Evolutionary conservation across 106 monocot species (phyloP).

Genomic region (Acorus calamus): DNA sequence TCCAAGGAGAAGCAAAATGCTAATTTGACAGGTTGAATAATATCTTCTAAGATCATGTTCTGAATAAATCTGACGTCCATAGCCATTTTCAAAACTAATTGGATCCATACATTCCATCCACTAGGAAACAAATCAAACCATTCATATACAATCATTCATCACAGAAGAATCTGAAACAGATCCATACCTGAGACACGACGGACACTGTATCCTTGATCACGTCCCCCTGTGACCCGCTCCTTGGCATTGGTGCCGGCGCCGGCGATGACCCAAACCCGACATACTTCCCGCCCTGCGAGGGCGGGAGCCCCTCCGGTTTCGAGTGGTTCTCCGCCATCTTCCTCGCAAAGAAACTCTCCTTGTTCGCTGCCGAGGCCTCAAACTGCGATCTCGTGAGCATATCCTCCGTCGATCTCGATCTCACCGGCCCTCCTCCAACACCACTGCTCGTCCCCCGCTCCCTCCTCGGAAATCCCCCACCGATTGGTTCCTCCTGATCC

Average conservation of each 20-base stretch:
- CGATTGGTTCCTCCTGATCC: constrained; percentile 59
- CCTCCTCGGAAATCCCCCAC: constrained; percentile 29
- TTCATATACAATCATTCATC: too few relatives aligned
- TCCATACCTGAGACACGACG: constrained; percentile 10
- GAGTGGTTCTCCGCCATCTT: constrained; percentile 52
- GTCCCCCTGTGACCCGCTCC: constrained; percentile 4
- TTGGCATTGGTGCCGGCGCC: constrained; percentile 14
- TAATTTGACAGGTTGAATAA: too few relatives aligned
- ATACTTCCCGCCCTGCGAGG: constrained; percentile 63
- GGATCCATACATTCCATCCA: too few relatives aligned
- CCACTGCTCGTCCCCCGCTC: constrained; percentile 3
- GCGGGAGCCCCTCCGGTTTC: constrained; percentile 52
- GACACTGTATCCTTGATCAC: constrained; percentile 12
- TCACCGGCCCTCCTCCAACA: constrained; percentile 17
- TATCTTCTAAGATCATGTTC: too few relatives aligned
- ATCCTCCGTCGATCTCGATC: constrained; percentile 53
- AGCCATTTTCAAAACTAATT: too few relatives aligned
- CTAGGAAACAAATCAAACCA: too few relatives aligned
- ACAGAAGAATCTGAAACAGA: too few relatives aligned
- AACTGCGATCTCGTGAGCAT: constrained; percentile 39
- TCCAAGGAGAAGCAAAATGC: too few relatives aligned
- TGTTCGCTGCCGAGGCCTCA: constrained; percentile 47
- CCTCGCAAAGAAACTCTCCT: constrained; percentile 53
- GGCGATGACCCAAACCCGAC: constrained; percentile 59
- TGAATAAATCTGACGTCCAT: too few relatives aligned